phyloP scores from a whole-genome alignment of 2,329 filamentous ascomycete genomes.

The Endoconidiophora laricicola region DNA sequence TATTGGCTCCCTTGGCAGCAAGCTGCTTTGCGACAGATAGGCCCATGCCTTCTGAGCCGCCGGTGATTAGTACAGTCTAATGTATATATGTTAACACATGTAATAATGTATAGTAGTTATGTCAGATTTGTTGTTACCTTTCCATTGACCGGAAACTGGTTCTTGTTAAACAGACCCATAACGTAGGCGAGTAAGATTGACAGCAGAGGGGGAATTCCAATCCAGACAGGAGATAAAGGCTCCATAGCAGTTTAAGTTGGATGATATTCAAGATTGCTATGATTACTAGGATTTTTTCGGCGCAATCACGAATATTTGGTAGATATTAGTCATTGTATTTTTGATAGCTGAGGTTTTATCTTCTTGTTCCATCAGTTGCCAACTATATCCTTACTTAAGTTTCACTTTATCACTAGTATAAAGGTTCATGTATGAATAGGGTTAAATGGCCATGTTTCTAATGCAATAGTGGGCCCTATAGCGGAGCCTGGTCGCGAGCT shows the following conservation, averaged over 20 bases:
- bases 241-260: background rate
- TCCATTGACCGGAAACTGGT: slow-evolving; percentile 72
- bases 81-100: background rate
- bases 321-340: too few species aligned
- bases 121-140: slow-evolving; percentile 37
- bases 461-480: too few species aligned
- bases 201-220: slow-evolving; percentile 18
- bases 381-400: background rate
- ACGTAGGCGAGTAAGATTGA: slow-evolving; percentile 22
- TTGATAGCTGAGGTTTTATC: too few species aligned
- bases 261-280: background rate
- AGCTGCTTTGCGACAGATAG: slow-evolving; percentile 57
- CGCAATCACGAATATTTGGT: too few species aligned
- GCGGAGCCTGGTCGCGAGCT: too few species aligned
- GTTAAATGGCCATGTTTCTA: too few species aligned
- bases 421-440: too few species aligned
- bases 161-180: slow-evolving; percentile 54
- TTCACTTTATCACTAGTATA: too few species aligned
- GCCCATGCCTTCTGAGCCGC: slow-evolving; percentile 87
- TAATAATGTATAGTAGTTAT: background rate
- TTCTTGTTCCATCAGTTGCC: background rate
- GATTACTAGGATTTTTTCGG: background rate
- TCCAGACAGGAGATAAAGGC: slow-evolving; percentile 14
- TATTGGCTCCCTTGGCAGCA: slow-evolving; percentile 65
- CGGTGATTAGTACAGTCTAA: slow-evolving; percentile 77